Percentiles rank a stretch among this genome's conserved stretches.
phyloP scores from a whole-genome alignment of 2,329 filamentous ascomycete genomes.

The Pseudogymnoascus sp. region DNA sequence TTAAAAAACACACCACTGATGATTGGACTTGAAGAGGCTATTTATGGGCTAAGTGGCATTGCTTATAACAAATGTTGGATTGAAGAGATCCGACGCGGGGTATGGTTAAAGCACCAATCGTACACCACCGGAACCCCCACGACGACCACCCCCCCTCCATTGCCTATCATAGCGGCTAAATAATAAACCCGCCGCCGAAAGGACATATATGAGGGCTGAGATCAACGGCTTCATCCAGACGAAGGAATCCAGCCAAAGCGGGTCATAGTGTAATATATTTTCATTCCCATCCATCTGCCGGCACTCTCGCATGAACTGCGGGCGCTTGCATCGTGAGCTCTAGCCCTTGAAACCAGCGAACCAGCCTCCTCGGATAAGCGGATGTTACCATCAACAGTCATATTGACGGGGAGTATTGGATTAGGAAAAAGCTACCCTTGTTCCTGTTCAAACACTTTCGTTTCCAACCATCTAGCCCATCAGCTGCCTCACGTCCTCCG shows the following conservation, averaged over 20 bases:
- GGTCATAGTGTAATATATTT: not conserved
- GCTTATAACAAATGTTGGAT: not conserved
- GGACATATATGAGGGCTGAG: not conserved
- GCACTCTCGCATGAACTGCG: not conserved
- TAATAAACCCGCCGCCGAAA: conserved; percentile 6
- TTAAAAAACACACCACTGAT: not conserved
- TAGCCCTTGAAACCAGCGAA: not conserved
- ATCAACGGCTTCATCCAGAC: conserved; percentile 7
- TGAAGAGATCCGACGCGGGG: not conserved
- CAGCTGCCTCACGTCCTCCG: conserved; percentile 82
- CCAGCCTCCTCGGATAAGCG: not conserved
- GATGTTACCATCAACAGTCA: not conserved
- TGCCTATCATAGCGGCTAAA: not conserved
- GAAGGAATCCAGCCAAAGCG: not conserved
- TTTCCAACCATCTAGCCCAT: conserved; percentile 59
- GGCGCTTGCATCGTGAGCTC: not conserved
- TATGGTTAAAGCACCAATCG: conserved; percentile 8
- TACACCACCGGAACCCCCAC: not conserved
- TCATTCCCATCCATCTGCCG: not conserved
- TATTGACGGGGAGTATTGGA: not conserved
- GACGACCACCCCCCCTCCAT: not conserved
- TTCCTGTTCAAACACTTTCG: not conserved
- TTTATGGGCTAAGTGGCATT: conserved; percentile 7
- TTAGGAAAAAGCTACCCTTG: not conserved
- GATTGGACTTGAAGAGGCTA: conserved; percentile 7